A percentile compares a stretch with the other conserved stretches of the same genome.
phyloP scores from a whole-genome alignment of 2,329 filamentous ascomycete species.

The Leptographium radiaticola region DNA sequence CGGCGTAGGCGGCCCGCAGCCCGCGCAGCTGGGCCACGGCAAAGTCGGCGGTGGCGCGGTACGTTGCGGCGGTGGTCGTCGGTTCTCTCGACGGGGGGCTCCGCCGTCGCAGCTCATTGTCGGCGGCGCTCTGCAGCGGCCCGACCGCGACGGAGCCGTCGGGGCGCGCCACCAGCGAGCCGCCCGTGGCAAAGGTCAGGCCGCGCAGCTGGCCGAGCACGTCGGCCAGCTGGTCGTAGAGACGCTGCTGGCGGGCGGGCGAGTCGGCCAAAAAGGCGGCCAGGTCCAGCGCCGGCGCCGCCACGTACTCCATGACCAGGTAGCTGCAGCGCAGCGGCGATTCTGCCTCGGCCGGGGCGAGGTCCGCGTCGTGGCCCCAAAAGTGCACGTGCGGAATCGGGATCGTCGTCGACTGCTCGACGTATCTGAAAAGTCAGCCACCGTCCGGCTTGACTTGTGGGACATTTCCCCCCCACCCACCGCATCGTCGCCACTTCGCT shows the following conservation, averaged over 20 bases:
- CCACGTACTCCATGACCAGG: conserved; percentile 13
- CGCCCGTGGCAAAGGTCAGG: conserved; percentile 13
- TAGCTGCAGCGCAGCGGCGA: conserved; percentile 8
- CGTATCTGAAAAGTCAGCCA: conserved; percentile 8
- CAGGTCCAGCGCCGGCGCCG: conserved; percentile 12
- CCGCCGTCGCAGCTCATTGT: conserved; percentile 2
- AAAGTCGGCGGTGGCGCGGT: conserved; percentile 6
- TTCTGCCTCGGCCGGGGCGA: not conserved
- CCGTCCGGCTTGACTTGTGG: not conserved
- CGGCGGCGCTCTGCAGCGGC: conserved; percentile 3
- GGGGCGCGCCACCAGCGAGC: conserved; percentile 15
- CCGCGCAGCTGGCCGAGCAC: conserved; percentile 14
- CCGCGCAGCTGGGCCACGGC: not conserved
- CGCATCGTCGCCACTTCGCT: conserved; percentile 16
- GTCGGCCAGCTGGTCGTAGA: conserved; percentile 14
- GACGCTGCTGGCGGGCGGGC: conserved; percentile 3
- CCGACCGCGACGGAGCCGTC: conserved; percentile 10
- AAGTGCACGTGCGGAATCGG: conserved; percentile 13
- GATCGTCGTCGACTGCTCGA: conserved; percentile 12
- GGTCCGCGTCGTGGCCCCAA: conserved; percentile 8
- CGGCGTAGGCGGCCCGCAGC: not conserved
- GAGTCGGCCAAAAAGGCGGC: conserved; percentile 3
- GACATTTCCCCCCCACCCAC: conserved; percentile 6
- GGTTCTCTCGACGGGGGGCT: no score
- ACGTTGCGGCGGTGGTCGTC: no score